Evolutionary conservation across 768 basidiomycete genomes (phyloP).

Genomic region (Lanmaoa pseudosensibilis): DNA sequence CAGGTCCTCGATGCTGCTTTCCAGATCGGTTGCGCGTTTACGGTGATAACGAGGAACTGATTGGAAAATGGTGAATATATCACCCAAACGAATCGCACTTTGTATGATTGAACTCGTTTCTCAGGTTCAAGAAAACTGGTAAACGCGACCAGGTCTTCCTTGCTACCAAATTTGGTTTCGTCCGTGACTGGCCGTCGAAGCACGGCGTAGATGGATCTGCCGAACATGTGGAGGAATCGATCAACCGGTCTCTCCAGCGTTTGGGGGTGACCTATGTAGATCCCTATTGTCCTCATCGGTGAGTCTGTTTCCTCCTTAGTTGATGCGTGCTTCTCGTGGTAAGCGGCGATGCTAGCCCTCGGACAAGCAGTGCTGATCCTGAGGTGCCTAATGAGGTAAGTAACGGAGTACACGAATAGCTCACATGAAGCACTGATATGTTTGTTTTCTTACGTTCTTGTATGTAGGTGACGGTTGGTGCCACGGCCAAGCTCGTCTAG

Average conservation of each 20-base stretch:
- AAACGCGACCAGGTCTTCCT: constrained; percentile 55
- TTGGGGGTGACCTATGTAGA: constrained; percentile 46
- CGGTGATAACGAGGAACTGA: constrained; percentile 42
- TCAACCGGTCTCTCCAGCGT: constrained; percentile 41
- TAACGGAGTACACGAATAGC: background rate
- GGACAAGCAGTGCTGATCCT: constrained; percentile 37
- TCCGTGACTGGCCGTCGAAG: constrained; percentile 24
- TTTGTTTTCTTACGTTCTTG: background rate
- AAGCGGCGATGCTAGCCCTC: background rate
- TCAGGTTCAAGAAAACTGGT: constrained; percentile 47
- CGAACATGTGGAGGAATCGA: constrained; percentile 39
- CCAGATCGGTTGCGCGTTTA: constrained; percentile 45
- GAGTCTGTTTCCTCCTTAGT: background rate
- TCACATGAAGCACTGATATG: background rate
- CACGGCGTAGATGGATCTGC: constrained; percentile 38
- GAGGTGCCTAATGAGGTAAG: constrained; percentile 47
- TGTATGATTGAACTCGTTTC: background rate
- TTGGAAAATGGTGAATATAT: constrained; percentile 42
- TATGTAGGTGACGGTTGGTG: constrained; percentile 36
- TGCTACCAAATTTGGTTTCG: constrained; percentile 56
- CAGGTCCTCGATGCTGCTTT: constrained; percentile 46
- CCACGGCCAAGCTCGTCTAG: constrained; percentile 55
- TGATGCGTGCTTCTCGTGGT: no score
- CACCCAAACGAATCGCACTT: no score
- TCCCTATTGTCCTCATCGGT: constrained; percentile 48